phyloP scores from a whole-genome alignment of 495 filamentous ascomycete genomes.

The Amphirosellinia nigrospora region DNA sequence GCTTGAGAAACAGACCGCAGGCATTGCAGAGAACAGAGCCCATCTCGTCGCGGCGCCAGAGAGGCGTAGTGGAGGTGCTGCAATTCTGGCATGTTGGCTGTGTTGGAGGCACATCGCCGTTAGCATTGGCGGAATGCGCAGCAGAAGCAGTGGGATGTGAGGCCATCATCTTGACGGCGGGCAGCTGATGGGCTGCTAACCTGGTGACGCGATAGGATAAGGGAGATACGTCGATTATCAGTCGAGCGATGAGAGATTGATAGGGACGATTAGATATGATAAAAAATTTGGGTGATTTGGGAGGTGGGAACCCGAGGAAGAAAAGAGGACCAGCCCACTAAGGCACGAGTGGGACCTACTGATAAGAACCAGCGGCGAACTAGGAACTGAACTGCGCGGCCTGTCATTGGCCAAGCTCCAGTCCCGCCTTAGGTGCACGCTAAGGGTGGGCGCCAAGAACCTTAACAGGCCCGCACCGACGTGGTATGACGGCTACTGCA shows the following conservation, averaged over 20 bases:
- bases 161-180: slow-evolving; percentile 40
- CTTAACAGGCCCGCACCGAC: background rate
- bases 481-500: background rate
- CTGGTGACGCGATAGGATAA: slow-evolving; percentile 25
- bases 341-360: slow-evolving; percentile 11
- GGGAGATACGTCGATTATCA: slow-evolving; percentile 29
- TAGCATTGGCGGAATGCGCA: slow-evolving; percentile 40
- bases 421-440: background rate
- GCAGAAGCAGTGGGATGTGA: slow-evolving; percentile 40
- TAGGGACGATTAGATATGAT: slow-evolving; percentile 43
- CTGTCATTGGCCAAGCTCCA: slow-evolving; percentile 8
- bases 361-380: slow-evolving; percentile 20
- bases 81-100: slow-evolving; percentile 99
- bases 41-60: slow-evolving; percentile 96
- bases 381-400: background rate
- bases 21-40: slow-evolving; percentile 99
- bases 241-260: slow-evolving; percentile 30
- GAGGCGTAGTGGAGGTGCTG: slow-evolving; percentile 89
- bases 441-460: slow-evolving; percentile 4
- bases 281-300: slow-evolving; percentile 39
- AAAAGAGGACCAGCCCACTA: slow-evolving; percentile 25
- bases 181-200: slow-evolving; percentile 16
- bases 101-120: slow-evolving; percentile 64
- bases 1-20: slow-evolving; percentile 95
- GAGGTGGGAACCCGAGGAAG: slow-evolving; percentile 29